These are phyloP conservation scores for Penicillium psychrofluorescens DNA, from an alignment of 495 filamentous ascomycete genomes.

Conservation along the genomic window DNA sequence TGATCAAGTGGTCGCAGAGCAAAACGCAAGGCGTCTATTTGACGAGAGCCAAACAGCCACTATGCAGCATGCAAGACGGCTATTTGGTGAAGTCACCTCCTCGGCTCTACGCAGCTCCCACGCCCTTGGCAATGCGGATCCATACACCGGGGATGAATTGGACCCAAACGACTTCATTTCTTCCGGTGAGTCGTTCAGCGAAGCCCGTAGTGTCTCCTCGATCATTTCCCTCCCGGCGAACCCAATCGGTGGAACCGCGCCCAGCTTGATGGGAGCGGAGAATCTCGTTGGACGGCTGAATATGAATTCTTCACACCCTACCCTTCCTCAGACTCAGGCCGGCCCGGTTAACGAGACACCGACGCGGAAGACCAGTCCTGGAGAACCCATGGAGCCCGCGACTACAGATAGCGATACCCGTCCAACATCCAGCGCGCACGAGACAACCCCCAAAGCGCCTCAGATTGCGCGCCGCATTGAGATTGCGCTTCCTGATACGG, in stretches of 20 bases:
- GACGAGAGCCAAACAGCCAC: conserved; percentile 21
- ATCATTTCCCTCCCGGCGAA: conserved; percentile 35
- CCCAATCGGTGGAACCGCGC: conserved; percentile 34
- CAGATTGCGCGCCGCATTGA: conserved; percentile 28
- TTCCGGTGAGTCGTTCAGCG: conserved; percentile 42
- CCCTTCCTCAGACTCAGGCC: conserved; percentile 18
- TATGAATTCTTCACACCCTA: conserved; percentile 50
- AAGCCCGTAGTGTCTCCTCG: conserved; percentile 30
- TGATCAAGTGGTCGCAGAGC: conserved; percentile 18
- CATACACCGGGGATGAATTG: conserved; percentile 19
- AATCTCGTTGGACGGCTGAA: conserved; percentile 59
- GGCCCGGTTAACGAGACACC: conserved; percentile 27
- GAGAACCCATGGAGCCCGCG: conserved; percentile 10
- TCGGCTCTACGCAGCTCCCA: conserved; percentile 63
- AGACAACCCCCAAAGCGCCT: conserved; percentile 27
- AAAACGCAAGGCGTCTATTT: conserved; percentile 44
- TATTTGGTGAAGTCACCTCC: conserved; percentile 76
- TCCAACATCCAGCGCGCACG: conserved; percentile 6
- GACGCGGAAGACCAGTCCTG: conserved; percentile 26
- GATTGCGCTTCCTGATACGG: conserved; percentile 34
- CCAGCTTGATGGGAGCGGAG: conserved; percentile 61
- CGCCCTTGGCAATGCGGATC: conserved; percentile 31
- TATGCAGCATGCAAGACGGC: conserved; percentile 35
- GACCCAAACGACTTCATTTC: conserved; percentile 28
- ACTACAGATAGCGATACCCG: conserved; percentile 9